Evolutionary conservation across 2,329 filamentous ascomycete species (phyloP), one percentile per base, ranked within the genome.

Genomic region (Microascus cirrosus): DNA sequence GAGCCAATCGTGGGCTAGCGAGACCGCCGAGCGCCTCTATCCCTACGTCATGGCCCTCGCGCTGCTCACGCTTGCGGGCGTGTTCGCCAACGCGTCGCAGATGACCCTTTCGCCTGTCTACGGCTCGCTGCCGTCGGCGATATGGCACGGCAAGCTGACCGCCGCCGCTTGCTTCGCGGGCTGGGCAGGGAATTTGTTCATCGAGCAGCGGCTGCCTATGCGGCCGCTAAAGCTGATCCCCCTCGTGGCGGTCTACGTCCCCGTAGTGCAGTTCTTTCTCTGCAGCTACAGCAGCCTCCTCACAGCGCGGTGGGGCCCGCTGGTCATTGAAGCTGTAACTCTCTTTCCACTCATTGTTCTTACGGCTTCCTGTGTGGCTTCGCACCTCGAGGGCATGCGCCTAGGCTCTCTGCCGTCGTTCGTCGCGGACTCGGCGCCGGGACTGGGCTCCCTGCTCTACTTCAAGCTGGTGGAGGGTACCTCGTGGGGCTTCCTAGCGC

Each of bases 71-170:
- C 73, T 88, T 53, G 77, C 82, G 11, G 88, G 85, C 52, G 68
- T 85, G 50, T 84, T 81, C 60, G 85, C 87, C 53, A 83, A 85
- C 61, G 81, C 87, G 59, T 93, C 89, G 1, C 83, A 90, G 67
- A 77, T 91, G 61, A 85, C 82, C 45, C 77, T 97, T 36, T 89
- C 90, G 22, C 94, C 94, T 1, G 87, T 95, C 12, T 97, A 95
- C 71, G 94, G 94, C 56, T 84, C 86, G 18, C 89, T 95, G 42
- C 89, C 93, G 1, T 78, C 90, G 1, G 80, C 82, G 1, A 76
- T 86, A 62, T 87, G 86, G 69, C 93, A 96, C 69, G 73, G 78
- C 56, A 80, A 81, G 67, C 78, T 84, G 60, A 74, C 90, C 61
- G 84, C 84, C 64, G 74, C 81, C 3, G 84, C 83, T 32, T 83